phyloP scores from a whole-genome alignment of 225 moss, liverwort and hornwort species.

The Anthoceros angustus region DNA sequence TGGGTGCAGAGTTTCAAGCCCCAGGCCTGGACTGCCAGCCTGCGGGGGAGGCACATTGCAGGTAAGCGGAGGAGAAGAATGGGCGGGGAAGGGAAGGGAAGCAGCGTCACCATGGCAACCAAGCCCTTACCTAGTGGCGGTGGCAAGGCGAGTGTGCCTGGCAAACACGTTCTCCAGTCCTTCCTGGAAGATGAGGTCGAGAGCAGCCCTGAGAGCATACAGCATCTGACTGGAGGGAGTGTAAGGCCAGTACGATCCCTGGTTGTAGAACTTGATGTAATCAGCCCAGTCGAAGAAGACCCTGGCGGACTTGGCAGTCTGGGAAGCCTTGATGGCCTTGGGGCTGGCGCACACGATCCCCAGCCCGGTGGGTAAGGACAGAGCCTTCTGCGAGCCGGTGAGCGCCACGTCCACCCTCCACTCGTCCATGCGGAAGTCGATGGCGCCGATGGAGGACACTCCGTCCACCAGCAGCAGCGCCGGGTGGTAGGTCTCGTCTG shows the following conservation, averaged over 20 bases:
- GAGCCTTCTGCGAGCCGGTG: constrained; percentile 82
- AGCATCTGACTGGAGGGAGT: constrained; percentile 70
- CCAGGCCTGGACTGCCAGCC: constrained; percentile 76
- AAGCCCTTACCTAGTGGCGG: constrained; percentile 57
- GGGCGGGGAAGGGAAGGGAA: no score
- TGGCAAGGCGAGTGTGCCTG: constrained; percentile 55
- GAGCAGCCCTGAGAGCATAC: constrained; percentile 65
- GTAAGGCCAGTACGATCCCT: constrained; percentile 65
- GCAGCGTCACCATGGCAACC: no score
- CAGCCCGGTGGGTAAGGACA: constrained; percentile 68
- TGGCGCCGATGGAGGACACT: constrained; percentile 76
- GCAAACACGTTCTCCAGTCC: constrained; percentile 68
- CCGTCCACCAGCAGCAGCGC: constrained; percentile 82
- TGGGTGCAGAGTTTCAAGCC: constrained; percentile 52
- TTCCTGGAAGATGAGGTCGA: constrained; percentile 73
- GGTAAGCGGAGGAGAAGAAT: no score
- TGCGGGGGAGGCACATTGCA: constrained; percentile 9
- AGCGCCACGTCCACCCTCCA: constrained; percentile 82
- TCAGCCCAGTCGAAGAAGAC: constrained; percentile 80
- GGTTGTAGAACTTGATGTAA: constrained; percentile 45
- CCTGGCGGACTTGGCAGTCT: constrained; percentile 35
- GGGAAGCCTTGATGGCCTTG: constrained; percentile 52
- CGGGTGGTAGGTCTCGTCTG: constrained; percentile 67
- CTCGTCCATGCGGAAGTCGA: constrained; percentile 78
- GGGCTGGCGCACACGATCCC: constrained; percentile 75